Base-by-base conservation (phyloP, 441 rosid genomes). In the Gossypium gossypioides region DNA sequence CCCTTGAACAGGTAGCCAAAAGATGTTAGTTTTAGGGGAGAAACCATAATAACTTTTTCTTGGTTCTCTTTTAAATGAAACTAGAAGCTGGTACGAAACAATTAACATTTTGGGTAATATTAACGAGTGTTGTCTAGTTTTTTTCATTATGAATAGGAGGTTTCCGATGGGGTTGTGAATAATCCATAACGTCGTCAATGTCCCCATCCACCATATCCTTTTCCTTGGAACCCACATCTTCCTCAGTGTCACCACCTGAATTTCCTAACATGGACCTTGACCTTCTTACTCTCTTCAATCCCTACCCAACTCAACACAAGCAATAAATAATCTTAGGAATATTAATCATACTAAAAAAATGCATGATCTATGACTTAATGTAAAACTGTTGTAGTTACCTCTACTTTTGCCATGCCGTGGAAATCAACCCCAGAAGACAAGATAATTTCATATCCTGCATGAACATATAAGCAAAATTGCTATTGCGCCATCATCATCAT, bases 101-200 rank as follows among this genome's bases (percentile, higher is more conserved):
- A 37, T 32, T 21, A 37, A 58, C 29, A 57, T 51, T 63, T 22
- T 44, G 70, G 22, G n/a, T 18, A 44, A 21, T 18, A 65, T 42
- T 13, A 44, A 65, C 10, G 4, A 42, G 2, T 56, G 60, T 12
- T 9, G 44, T 50, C 71, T 82, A 87, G 56, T 81, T 73, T 72
- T 87, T 88, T 73, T 84, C 87, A 72, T 93, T 93, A 79, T 93
- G 98, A 78, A 91, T 93, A 60, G 98, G 98, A 61, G 98, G 98
- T 64, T 89, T 91, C 24, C 92, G 83, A 73, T 86, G 96, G 56
- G 96, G 93, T 73, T 86, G 95, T 40, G 96, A 88, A 74, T 93
- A 93, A 76, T 93, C 97, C 92, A 85, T 89, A n/a, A 78, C 97
- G 2, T 68, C 89, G 5, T 69, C 90, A 3, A 78, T 72, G 48